Evolutionary conservation across 2,329 filamentous ascomycete genomes (phyloP).

Genomic region (Pseudofabraea citricarpa): DNA sequence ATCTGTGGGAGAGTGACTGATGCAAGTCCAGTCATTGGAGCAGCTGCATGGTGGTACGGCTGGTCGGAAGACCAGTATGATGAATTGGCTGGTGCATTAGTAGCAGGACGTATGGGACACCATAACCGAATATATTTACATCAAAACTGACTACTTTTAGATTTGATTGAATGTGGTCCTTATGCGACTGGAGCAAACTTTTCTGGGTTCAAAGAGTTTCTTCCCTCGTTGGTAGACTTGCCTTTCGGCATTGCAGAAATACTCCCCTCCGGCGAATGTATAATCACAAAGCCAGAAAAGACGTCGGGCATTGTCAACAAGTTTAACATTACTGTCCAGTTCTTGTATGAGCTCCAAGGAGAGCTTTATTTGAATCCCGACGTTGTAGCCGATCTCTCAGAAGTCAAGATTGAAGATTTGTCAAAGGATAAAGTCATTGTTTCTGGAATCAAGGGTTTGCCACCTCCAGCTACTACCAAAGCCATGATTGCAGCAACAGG

Average conservation of each 20-base stretch:
- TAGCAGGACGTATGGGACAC: slow-evolving; percentile 18
- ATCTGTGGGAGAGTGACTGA: slow-evolving; percentile 38
- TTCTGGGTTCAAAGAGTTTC: slow-evolving; percentile 29
- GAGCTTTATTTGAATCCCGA: slow-evolving; percentile 32
- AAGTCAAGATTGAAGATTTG: slow-evolving; percentile 17
- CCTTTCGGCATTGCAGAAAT: slow-evolving; percentile 42
- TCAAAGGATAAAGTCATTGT: slow-evolving; percentile 16
- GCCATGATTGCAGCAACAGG: slow-evolving; percentile 20
- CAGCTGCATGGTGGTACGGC: slow-evolving; percentile 35
- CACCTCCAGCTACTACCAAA: slow-evolving; percentile 20
- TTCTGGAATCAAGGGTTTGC: slow-evolving; percentile 13
- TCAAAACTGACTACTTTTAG: background rate
- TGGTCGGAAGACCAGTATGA: slow-evolving; percentile 32
- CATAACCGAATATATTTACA: background rate
- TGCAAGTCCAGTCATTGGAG: slow-evolving; percentile 36
- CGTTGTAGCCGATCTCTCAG: slow-evolving; percentile 28
- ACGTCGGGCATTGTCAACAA: slow-evolving; percentile 32
- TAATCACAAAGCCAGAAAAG: slow-evolving; percentile 39
- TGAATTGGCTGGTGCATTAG: slow-evolving; percentile 32
- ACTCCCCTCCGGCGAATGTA: slow-evolving; percentile 33
- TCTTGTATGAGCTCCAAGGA: slow-evolving; percentile 37
- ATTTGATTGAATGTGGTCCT: slow-evolving; percentile 23
- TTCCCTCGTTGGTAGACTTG: slow-evolving; percentile 31
- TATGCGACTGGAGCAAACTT: slow-evolving; percentile 20
- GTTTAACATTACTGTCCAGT: slow-evolving; percentile 33